Conservation (phyloP, 768 basidiomycete species). For the Sarcodon aspratus region DNA sequence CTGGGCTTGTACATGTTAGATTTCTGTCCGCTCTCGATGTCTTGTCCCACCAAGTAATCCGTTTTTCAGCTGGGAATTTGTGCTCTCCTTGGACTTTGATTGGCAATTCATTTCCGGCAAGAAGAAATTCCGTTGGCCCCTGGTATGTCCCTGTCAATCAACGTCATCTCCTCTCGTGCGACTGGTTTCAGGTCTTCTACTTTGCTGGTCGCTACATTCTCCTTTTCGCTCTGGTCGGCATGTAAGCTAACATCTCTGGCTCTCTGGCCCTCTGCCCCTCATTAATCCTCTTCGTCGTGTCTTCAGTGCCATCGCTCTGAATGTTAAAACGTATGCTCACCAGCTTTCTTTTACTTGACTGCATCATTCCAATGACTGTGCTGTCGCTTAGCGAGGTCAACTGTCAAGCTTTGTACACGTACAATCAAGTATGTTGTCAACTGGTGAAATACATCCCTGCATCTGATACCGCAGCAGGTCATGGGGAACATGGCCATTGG, state of each 20-base stretch:
- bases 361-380: not conserved
- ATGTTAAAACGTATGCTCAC: constrained; percentile 4
- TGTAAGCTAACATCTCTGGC: constrained; percentile 30
- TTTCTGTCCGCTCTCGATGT: not conserved
- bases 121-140: constrained; percentile 53
- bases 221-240: constrained; percentile 54
- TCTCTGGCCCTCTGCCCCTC: not conserved
- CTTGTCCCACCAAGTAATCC: not conserved
- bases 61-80: constrained; percentile 50
- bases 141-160: constrained; percentile 29
- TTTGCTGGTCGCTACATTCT: constrained; percentile 59
- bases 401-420: constrained; percentile 61
- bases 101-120: constrained; percentile 48
- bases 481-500: constrained; percentile 59
- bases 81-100: constrained; percentile 51
- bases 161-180: not conserved
- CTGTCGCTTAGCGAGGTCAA: constrained; percentile 21
- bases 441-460: not conserved
- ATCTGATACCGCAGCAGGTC: constrained; percentile 15
- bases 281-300: constrained; percentile 1
- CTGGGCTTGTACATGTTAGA: constrained; percentile 40
- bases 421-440: constrained; percentile 34
- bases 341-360: not conserved
- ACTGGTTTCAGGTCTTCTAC: constrained; percentile 42
- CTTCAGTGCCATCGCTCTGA: constrained; percentile 8